Evolutionary conservation across 1,139 yeast genomes (phyloP).

Genomic region (Kodamaea fungicola): DNA sequence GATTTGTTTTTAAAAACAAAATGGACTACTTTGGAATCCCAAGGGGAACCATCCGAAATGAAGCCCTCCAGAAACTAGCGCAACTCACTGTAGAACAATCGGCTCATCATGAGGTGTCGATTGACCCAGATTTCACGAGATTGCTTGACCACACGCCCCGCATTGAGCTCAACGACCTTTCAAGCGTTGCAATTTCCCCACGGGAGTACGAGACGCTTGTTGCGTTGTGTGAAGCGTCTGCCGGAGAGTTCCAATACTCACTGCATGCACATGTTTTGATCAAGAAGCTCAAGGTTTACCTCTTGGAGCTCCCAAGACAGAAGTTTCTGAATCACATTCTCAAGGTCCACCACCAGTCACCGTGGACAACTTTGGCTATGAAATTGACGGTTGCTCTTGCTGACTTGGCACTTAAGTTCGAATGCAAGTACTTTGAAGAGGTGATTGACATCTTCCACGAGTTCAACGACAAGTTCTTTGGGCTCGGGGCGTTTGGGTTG

Average conservation of each 20-base stretch:
- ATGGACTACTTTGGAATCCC: slow-evolving; percentile 42
- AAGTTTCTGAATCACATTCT: slow-evolving; percentile 25
- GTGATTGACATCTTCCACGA: slow-evolving; percentile 30
- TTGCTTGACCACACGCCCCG: slow-evolving; percentile 22
- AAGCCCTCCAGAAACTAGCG: slow-evolving; percentile 50
- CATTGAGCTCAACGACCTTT: slow-evolving; percentile 12
- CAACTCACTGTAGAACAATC: slow-evolving; percentile 25
- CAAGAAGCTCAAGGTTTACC: slow-evolving; percentile 53
- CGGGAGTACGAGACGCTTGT: slow-evolving; percentile 70
- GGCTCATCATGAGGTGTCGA: slow-evolving; percentile 9
- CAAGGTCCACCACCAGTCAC: slow-evolving; percentile 23
- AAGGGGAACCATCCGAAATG: slow-evolving; percentile 51
- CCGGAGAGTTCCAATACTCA: slow-evolving; percentile 32
- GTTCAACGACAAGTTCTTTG: slow-evolving; percentile 25
- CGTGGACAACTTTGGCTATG: slow-evolving; percentile 37
- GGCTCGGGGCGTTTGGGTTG: slow-evolving; percentile 20
- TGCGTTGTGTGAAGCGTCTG: slow-evolving; percentile 60
- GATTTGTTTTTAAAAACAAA: too few relatives aligned
- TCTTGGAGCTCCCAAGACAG: slow-evolving; percentile 59
- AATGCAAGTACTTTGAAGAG: slow-evolving; percentile 21
- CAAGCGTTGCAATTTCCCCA: slow-evolving; percentile 40
- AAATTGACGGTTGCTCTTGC: slow-evolving; percentile 36
- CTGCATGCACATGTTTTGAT: slow-evolving; percentile 52
- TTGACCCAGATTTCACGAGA: slow-evolving; percentile 18
- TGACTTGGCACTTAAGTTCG: slow-evolving; percentile 34